A percentile compares a stretch with the other conserved stretches of the same genome.
These are phyloP conservation scores for Hemisphaericaspora lyxosophila DNA, from an alignment of 1,139 yeast species.

Conservation along the genomic window DNA sequence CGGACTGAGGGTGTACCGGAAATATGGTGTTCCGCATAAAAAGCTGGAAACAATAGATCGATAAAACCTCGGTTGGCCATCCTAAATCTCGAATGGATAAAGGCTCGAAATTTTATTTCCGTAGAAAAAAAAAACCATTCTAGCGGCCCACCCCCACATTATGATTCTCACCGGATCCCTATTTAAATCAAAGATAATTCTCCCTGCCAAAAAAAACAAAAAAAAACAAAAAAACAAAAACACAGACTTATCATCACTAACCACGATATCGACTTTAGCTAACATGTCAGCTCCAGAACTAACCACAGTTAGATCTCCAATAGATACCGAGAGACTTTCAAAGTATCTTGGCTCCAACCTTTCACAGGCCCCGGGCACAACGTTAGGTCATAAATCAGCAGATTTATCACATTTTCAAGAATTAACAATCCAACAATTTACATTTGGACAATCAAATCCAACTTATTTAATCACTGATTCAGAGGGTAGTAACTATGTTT, in stretches of 20 bases:
- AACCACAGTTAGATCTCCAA: conserved; percentile 35
- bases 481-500: conserved; percentile 44
- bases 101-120: background rate
- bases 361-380: conserved; percentile 11
- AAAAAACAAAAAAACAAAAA: background rate
- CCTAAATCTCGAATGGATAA: background rate
- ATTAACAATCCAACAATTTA: conserved; percentile 47
- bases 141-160: background rate
- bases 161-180: background rate
- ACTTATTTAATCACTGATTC: conserved; percentile 53
- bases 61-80: background rate
- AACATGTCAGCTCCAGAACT: conserved; percentile 19
- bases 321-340: conserved; percentile 35
- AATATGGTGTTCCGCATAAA: background rate
- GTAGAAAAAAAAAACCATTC: background rate
- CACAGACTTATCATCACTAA: too few relatives aligned
- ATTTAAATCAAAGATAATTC: background rate
- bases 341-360: conserved; percentile 21
- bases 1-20: too few relatives aligned
- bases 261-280: too few relatives aligned
- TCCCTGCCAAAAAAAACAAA: background rate
- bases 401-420: conserved; percentile 21
- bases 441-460: conserved; percentile 69
- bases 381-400: conserved; percentile 19
- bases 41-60: background rate